These are phyloP conservation scores for Amaranthus palmeri DNA, from an alignment of 148 eudicot genomes.

Conservation along the genomic window DNA sequence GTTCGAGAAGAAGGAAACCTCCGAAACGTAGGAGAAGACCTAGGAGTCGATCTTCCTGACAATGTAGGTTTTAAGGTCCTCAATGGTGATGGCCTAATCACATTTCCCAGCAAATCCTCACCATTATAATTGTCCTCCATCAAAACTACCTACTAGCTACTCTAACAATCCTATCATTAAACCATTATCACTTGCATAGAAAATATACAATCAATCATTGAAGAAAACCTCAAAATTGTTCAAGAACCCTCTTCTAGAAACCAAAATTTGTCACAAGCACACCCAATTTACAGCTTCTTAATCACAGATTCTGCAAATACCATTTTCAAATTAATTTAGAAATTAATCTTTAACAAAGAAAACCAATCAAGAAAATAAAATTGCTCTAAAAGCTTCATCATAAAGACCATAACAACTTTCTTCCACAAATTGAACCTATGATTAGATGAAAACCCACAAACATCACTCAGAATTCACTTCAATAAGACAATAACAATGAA, in stretches of 20 bases:
- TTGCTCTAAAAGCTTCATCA: background rate
- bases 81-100: conserved; percentile 42
- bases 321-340: background rate
- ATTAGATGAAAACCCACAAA: background rate
- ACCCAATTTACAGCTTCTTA: conserved; percentile 3
- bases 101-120: conserved; percentile 47
- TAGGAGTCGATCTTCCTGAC: conserved; percentile 81
- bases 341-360: background rate
- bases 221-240: background rate
- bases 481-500: background rate
- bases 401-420: background rate
- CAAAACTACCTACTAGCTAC: conserved; percentile 7
- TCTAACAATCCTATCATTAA: background rate
- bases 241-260: background rate
- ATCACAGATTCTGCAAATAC: conserved; percentile 11
- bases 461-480: background rate
- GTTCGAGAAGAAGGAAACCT: conserved; percentile 64
- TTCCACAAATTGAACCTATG: background rate
- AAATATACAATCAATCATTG: background rate
- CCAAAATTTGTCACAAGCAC: conserved; percentile 4
- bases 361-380: too few relatives aligned
- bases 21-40: conserved; percentile 77
- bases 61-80: conserved; percentile 65
- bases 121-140: conserved; percentile 47
- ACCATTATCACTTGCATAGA: conserved; percentile 1